A percentile compares a stretch with the other conserved stretches of the same genome.
phyloP scores from a whole-genome alignment of 1,139 yeast genomes.

The Blastobotrys ciferrii region DNA sequence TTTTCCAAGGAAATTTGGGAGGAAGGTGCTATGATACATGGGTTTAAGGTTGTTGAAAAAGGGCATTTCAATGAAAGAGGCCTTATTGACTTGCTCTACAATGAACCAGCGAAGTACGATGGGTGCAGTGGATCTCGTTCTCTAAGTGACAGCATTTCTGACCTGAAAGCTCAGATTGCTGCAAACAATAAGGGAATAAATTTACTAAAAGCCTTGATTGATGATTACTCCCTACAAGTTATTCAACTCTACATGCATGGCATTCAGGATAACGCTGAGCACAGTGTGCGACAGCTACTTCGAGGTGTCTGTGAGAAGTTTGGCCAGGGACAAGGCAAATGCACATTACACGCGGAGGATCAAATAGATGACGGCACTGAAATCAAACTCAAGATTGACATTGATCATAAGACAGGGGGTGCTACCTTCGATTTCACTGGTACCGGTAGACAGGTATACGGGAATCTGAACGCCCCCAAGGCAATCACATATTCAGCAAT shows the following conservation, averaged over 20 bases:
- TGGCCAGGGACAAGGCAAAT: conserved; percentile 26
- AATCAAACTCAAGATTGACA: conserved; percentile 46
- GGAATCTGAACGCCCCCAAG: conserved; percentile 62
- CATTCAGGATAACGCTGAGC: conserved; percentile 59
- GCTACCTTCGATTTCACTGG: conserved; percentile 59
- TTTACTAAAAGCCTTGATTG: conserved; percentile 48
- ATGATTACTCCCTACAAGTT: conserved; percentile 49
- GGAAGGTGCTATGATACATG: conserved; percentile 61
- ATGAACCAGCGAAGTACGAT: conserved; percentile 52
- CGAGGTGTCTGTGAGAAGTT: conserved; percentile 37
- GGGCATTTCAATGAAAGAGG: conserved; percentile 58
- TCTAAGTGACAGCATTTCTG: conserved; percentile 58
- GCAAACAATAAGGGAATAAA: conserved; percentile 64
- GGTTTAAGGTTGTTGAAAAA: conserved; percentile 53
- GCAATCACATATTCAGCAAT: conserved; percentile 83
- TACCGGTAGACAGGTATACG: conserved; percentile 59
- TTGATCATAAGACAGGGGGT: conserved; percentile 46
- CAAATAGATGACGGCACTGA: conserved; percentile 63
- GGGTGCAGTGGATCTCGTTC: conserved; percentile 64
- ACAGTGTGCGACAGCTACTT: conserved; percentile 49
- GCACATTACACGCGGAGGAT: conserved; percentile 47
- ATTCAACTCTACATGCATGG: conserved; percentile 61
- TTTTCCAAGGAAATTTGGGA: conserved; percentile 58
- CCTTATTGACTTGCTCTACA: conserved; percentile 45
- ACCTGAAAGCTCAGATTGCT: conserved; percentile 64